phyloP scores from a whole-genome alignment of 2,329 filamentous ascomycete genomes.

The Purpureocillium takamizusanense region DNA sequence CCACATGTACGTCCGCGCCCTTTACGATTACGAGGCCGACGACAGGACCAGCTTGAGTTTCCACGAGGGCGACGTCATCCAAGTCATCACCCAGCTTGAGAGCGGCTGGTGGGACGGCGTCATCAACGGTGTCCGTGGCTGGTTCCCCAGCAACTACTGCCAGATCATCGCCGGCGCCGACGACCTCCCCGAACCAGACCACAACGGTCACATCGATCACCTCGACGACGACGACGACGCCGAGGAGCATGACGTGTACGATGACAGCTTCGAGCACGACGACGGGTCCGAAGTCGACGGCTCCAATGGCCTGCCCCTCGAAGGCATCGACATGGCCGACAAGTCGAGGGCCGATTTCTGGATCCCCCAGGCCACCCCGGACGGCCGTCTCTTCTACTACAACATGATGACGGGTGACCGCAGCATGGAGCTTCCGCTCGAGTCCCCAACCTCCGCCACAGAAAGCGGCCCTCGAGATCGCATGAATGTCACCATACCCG shows the following conservation, averaged over 20 bases:
- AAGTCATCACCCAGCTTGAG: conserved; percentile 95
- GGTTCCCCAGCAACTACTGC: conserved; percentile 99
- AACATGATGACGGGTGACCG: conserved; percentile 95
- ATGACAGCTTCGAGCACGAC: conserved; percentile 59
- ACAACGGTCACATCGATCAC: conserved; percentile 45
- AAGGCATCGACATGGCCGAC: conserved; percentile 51
- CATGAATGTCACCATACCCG: conserved; percentile 79
- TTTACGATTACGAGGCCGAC: conserved; percentile 97
- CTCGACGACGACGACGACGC: conserved; percentile 57
- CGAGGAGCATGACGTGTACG: conserved; percentile 56
- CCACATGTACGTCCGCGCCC: conserved; percentile 83
- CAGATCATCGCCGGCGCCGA: conserved; percentile 71
- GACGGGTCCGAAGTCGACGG: conserved; percentile 55
- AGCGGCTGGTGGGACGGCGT: conserved; percentile 99
- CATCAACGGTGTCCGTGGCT: conserved; percentile 91
- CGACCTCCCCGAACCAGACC: conserved; percentile 56
- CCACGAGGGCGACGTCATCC: conserved; percentile 92
- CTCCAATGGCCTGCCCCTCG: conserved; percentile 53
- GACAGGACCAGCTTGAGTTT: conserved; percentile 96
- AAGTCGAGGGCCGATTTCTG: conserved; percentile 91
- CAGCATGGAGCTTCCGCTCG: conserved; percentile 87
- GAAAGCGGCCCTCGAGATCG: conserved; percentile 84
- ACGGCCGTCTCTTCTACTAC: conserved; percentile 93
- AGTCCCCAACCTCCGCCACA: conserved; percentile 71
- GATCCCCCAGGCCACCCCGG: conserved; percentile 94